Percentiles rank a stretch among this genome's conserved stretches.
These are phyloP conservation scores for Solanum etuberosum DNA, from an alignment of 257 asterid genomes.

Conservation along the genomic window DNA sequence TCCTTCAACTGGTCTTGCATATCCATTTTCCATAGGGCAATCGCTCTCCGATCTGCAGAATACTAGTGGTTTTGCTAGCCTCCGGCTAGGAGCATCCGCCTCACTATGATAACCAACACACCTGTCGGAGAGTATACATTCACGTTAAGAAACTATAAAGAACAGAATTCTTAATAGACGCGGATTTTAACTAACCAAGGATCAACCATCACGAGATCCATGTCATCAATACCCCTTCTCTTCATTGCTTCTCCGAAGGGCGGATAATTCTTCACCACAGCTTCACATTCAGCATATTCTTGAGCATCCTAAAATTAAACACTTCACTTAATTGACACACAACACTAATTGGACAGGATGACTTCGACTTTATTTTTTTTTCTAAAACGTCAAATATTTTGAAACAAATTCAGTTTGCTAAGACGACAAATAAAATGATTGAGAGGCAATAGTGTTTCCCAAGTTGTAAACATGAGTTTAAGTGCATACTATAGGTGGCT, in stretches of 20 bases:
- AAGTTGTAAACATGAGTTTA: not conserved
- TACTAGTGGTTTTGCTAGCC: conserved; percentile 93
- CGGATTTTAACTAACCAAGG: conserved; percentile 53
- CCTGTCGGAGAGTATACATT: conserved; percentile 31
- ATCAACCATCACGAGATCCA: conserved; percentile 99
- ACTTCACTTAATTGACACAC: not conserved
- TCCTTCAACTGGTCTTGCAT: conserved; percentile 98
- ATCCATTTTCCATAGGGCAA: conserved; percentile 96
- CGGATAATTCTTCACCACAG: conserved; percentile 80
- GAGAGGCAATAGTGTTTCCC: too few relatives aligned
- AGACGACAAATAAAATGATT: too few relatives aligned
- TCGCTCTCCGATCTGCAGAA: conserved; percentile 95
- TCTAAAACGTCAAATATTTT: not conserved
- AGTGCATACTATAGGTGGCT: conserved; percentile 80
- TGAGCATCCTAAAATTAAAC: conserved; percentile 60
- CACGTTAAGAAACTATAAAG: not conserved
- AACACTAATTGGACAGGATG: not conserved
- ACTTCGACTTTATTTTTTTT: not conserved
- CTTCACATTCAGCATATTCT: conserved; percentile 98
- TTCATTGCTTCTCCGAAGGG: conserved; percentile 94
- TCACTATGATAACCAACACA: conserved; percentile 88
- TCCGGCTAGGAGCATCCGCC: conserved; percentile 83
- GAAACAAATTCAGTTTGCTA: not conserved
- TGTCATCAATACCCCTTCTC: conserved; percentile 95
- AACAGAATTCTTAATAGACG: not conserved